Evolutionary conservation across 306 rosid species (phyloP).

Genomic region (Cucumis melo): DNA sequence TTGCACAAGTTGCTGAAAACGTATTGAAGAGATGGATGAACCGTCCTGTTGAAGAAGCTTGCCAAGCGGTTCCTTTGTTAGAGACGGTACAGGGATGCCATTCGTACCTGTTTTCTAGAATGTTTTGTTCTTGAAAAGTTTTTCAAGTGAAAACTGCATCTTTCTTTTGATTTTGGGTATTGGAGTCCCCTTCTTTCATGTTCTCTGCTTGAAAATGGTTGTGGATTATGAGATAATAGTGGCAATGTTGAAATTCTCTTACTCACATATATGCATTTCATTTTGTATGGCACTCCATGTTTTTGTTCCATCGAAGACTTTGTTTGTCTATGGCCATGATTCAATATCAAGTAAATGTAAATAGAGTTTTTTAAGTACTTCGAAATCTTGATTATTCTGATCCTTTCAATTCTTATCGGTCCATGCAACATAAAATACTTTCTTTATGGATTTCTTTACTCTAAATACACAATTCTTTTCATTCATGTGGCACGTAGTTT

Average conservation of each 20-base stretch:
- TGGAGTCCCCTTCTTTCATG: neutral
- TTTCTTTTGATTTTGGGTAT: neutral
- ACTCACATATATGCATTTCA: no score
- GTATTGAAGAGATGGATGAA: slow-evolving; percentile 49
- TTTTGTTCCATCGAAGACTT: no score
- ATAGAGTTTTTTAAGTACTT: no score
- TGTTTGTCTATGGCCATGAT: no score
- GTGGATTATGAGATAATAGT: neutral
- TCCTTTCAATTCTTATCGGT: no score
- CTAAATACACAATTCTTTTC: no score
- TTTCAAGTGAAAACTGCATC: neutral
- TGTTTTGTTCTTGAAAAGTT: slow-evolving; percentile 45
- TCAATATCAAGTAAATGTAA: no score
- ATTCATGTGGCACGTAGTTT: no score
- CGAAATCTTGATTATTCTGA: no score
- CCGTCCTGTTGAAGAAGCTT: slow-evolving; percentile 43
- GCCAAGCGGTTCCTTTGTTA: slow-evolving; percentile 58
- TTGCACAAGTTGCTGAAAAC: slow-evolving; percentile 49
- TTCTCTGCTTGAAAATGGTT: neutral
- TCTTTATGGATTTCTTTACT: no score
- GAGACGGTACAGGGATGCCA: slow-evolving; percentile 87
- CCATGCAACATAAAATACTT: no score
- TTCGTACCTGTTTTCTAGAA: slow-evolving; percentile 57
- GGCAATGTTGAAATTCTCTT: neutral
- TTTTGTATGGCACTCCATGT: no score